Base-by-base conservation (phyloP, 352 stramenopile genomes). In the Aphanomyces invadans region DNA sequence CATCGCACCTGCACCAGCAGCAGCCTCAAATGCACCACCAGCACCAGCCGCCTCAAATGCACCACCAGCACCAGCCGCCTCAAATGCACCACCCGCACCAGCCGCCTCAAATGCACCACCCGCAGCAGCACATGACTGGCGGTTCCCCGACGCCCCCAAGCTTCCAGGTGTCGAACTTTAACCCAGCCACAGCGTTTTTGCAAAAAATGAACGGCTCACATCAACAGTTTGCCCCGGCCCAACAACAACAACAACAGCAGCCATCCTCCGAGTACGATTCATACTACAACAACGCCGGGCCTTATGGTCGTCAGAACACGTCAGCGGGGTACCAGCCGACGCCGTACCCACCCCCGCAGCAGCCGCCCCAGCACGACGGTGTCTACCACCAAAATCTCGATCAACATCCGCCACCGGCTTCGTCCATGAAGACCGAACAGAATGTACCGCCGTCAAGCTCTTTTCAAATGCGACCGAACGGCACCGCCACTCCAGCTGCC, bases 401-500 rank as follows among this genome's bases (percentile, higher is more conserved):
- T 25, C 26, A 57, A 15, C 48, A 29, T 3, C 45, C 45, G 21
- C n/a, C 45, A 53, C 45, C n/a, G 1, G 4, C 15, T 9, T 19
- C 21, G 7, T 52, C 49, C 11, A 57, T 57, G 49, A 57, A 57
- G 29, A 26, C 29, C 5, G 49, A 57, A 2, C 49, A n/a, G 36
- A 54, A 28, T 23, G 19, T 29, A 54, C 23, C 38, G n/a, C n/a
- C 19, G 46, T 54, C 17, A 28, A 57, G 15, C 5, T 19, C 12
- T 11, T 57, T 57, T n/a, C n/a, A n/a, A n/a, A n/a, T n/a, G n/a
- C 49, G 49, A 29, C 49, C 7, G 11, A 56, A 56, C 60, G 28
- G 25, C 60, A 39, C 21, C 28, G 15, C n/a, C 57, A 49, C 7
- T 29, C 73, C 61, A 77, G 68, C 46, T 71, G 73, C 17, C 75